A percentile compares a stretch with the other conserved stretches of the same genome.
Conservation (phyloP, 1,284 basidiomycete genomes). For the Fomitopsis palustris region DNA sequence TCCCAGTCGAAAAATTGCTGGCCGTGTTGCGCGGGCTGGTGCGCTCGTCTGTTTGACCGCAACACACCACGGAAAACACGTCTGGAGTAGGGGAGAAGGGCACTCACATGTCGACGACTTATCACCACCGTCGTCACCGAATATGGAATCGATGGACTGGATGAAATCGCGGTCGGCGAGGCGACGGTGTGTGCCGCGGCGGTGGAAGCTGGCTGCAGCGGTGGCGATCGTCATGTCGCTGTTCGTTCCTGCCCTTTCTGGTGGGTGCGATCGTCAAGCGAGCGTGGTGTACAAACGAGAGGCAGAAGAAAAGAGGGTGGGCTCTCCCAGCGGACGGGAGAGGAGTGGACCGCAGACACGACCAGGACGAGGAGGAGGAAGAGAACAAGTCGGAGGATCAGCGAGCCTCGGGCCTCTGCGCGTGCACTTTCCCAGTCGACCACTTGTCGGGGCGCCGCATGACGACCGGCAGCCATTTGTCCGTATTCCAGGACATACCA, state of each 20-base stretch:
- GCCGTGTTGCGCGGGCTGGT: too few species aligned
- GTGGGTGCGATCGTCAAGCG: conserved; percentile 1
- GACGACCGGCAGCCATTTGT: background rate
- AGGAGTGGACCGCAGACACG: conserved; percentile 11
- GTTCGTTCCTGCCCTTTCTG: background rate
- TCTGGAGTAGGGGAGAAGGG: background rate
- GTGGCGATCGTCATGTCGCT: conserved; percentile 20
- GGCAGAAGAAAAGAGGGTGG: conserved; percentile 26
- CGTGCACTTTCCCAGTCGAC: too few species aligned
- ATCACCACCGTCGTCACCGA: background rate
- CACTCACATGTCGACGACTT: background rate
- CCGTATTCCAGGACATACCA: background rate
- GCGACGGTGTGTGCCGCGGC: conserved; percentile 19
- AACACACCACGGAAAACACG: background rate
- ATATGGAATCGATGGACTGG: background rate
- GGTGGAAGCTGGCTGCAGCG: conserved; percentile 16
- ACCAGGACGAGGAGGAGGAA: conserved; percentile 5
- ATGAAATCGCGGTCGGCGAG: conserved; percentile 5
- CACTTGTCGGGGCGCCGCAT: background rate
- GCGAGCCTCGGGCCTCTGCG: too few species aligned
- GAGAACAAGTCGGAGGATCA: background rate
- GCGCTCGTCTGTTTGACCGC: too few species aligned
- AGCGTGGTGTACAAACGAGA: conserved; percentile 17
- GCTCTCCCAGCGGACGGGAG: conserved; percentile 19
- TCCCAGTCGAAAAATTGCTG: too few species aligned